Base-by-base conservation (phyloP, 164 flowering plant genomes). In the Dillenia turbinata region DNA sequence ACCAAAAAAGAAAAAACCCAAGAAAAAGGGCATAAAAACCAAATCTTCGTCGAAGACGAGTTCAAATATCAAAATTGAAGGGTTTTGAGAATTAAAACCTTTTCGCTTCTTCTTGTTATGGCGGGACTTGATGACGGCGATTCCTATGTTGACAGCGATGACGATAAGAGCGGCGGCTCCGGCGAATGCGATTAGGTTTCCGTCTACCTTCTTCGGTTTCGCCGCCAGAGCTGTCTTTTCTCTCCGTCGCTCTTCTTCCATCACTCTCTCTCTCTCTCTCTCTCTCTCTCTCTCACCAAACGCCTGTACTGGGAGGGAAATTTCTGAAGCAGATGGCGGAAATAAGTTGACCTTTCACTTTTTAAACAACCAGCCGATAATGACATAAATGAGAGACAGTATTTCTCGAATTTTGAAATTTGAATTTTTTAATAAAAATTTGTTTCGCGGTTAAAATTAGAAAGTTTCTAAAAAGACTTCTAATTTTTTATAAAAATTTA, bases 81-180 rank as follows among this genome's bases (percentile, higher is more conserved):
- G 24, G 24, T 14, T 5, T 0, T 17, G 45, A 46, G 47, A 48
- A 24, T n/a, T 10, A n/a, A 24, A n/a, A 86, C 91, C 87, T 81
- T 78, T 81, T 62, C 66, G 75, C 61, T 79, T 82, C 44, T 60
- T 71, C 54, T 75, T 75, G 12, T 61, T 75, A 22, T 55, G 63
- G 62, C 69, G 85, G 49, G 75, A 50, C 43, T 68, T 81, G 74
- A 86, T 54, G 15, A 85, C 86, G 61, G 81, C 1, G 77, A 88
- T 43, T 15, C 85, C 81, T 63, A 92, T 67, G 71, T 75, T 84
- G 15, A 81, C 65, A 26, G 90, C 89, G 48, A 92, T 52, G 19
- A 84, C 94, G 53, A 77, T 70, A 10, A 89, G 66, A 46, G 96
- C 98, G 15, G 95, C 89, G 11, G 79, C 81, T 64, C 98, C 98